Conservation (phyloP, 306 rosid species). For the Prinsepia uniflora region DNA sequence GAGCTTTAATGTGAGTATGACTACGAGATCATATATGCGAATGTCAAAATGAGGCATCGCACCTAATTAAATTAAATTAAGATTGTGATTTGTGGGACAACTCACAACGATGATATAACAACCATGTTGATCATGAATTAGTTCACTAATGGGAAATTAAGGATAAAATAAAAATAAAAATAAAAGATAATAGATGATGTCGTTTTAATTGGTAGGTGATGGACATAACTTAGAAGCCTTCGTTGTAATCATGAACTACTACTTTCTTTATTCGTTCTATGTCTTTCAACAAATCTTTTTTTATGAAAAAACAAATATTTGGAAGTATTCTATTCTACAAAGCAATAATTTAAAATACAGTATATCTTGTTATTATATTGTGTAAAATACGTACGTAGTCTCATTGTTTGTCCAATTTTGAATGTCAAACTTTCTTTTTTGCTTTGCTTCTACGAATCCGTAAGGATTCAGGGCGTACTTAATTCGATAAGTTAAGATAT, state of each 20-base stretch:
- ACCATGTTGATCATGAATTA: slow-evolving; percentile 24
- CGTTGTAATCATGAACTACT: slow-evolving; percentile 26
- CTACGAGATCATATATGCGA: background rate
- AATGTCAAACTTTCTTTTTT: too few species aligned
- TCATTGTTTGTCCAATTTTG: too few species aligned
- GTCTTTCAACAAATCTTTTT: background rate
- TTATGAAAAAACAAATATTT: background rate
- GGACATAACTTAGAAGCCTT: slow-evolving; percentile 38
- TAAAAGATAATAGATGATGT: slow-evolving; percentile 29
- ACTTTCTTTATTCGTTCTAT: background rate
- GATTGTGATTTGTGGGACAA: slow-evolving; percentile 22
- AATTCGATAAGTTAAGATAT: too few species aligned
- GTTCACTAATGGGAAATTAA: too few species aligned
- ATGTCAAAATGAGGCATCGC: background rate
- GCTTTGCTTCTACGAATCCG: too few species aligned
- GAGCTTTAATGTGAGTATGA: background rate
- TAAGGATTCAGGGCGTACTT: too few species aligned
- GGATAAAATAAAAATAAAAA: too few species aligned
- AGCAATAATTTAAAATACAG: too few species aligned
- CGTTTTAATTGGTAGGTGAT: slow-evolving; percentile 64
- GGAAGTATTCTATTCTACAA: too few species aligned
- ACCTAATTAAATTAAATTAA: too few species aligned
- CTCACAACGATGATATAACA: slow-evolving; percentile 20
- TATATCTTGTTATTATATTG: too few species aligned
- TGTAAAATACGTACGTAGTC: too few species aligned